Conservation (phyloP, 352 stramenopile species). For the Blastocystis sp. region DNA sequence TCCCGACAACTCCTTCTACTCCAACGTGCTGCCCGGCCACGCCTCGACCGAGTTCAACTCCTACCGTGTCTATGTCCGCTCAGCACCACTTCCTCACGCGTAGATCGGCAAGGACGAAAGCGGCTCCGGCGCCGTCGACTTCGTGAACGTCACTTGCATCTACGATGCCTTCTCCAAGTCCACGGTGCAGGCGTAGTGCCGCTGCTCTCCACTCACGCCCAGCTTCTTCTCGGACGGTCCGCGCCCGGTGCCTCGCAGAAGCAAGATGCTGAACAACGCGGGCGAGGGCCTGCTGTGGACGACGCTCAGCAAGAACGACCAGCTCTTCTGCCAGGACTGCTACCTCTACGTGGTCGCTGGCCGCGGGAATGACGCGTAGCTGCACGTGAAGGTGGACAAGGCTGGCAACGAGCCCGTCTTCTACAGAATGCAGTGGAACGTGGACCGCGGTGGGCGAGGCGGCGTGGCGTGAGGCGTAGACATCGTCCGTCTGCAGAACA, state of each 20-base stretch:
- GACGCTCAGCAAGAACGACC: not conserved
- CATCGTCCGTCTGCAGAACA: constrained; percentile 58
- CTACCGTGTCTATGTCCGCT: constrained; percentile 26
- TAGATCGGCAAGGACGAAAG: constrained; percentile 54
- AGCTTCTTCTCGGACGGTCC: constrained; percentile 16
- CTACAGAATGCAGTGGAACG: constrained; percentile 19
- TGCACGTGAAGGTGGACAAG: not conserved
- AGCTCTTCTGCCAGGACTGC: constrained; percentile 62
- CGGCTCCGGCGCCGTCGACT: constrained; percentile 6
- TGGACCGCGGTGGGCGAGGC: constrained; percentile 2
- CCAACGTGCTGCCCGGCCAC: constrained; percentile 22
- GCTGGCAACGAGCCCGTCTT: constrained; percentile 1
- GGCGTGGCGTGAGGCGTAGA: not conserved
- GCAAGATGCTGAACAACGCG: not conserved
- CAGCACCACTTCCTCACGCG: not conserved
- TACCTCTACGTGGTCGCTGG: constrained; percentile 1
- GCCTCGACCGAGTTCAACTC: not conserved
- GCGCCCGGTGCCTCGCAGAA: not conserved
- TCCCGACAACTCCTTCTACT: not conserved
- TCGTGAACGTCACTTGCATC: constrained; percentile 40
- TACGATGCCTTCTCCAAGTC: constrained; percentile 33
- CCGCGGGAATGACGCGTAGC: not conserved
- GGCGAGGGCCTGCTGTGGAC: not conserved
- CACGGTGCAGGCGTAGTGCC: not conserved
- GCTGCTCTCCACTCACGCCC: not conserved